Evolutionary conservation across 2,329 filamentous ascomycete genomes (phyloP).

Genomic region (Colletotrichum simmondsii): DNA sequence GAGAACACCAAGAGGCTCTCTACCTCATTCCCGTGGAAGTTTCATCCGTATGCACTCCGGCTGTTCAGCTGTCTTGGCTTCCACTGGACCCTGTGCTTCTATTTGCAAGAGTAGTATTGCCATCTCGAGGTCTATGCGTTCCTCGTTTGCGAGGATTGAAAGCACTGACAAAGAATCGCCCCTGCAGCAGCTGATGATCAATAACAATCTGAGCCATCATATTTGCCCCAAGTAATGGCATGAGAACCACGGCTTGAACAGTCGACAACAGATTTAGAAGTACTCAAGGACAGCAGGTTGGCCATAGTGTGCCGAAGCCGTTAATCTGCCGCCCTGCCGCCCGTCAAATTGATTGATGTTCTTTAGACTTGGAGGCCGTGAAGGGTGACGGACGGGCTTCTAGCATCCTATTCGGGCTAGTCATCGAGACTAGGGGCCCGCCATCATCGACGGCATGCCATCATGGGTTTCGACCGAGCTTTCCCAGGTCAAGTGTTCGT

Average conservation of each 20-base stretch:
- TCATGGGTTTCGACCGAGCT: constrained; percentile 22
- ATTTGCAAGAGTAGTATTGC: constrained; percentile 6
- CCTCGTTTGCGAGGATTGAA: neutral
- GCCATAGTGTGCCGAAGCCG: neutral
- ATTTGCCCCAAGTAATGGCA: constrained; percentile 28
- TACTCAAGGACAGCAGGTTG: neutral
- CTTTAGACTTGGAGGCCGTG: neutral
- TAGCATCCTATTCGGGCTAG: neutral
- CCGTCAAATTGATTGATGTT: constrained; percentile 9
- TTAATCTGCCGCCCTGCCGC: constrained; percentile 1
- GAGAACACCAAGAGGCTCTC: neutral
- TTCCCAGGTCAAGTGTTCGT: constrained; percentile 14
- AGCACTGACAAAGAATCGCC: constrained; percentile 15
- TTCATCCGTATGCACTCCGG: constrained; percentile 30
- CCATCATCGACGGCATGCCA: constrained; percentile 11
- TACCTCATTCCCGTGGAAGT: constrained; percentile 10
- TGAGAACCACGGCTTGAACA: constrained; percentile 1
- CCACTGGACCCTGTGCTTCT: constrained; percentile 22
- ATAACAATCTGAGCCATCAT: constrained; percentile 14
- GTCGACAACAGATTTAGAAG: neutral
- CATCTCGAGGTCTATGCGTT: constrained; percentile 20
- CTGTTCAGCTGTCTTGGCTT: constrained; percentile 5
- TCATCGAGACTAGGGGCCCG: constrained; percentile 2
- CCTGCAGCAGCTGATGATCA: neutral
- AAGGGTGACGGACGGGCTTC: constrained; percentile 10